Percentiles rank a stretch among this genome's conserved stretches.
Conservation (phyloP, 2,329 filamentous ascomycete genomes). For the Fusarium metavorans region DNA sequence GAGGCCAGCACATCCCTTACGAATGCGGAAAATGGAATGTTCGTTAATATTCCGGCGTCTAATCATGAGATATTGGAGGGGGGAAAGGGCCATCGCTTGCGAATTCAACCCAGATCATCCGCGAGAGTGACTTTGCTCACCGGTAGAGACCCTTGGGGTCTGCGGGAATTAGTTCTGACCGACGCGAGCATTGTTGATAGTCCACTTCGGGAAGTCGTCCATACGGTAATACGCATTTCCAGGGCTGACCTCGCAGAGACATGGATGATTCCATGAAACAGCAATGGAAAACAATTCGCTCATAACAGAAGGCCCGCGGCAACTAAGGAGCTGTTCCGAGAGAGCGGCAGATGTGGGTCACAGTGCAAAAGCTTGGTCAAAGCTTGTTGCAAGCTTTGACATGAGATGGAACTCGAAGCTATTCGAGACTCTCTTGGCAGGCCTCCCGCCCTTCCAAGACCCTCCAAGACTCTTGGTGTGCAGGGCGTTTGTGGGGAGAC, state of each 20-base stretch:
- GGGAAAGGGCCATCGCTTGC: constrained; percentile 18
- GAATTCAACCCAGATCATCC: constrained; percentile 15
- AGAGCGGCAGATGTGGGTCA: constrained; percentile 9
- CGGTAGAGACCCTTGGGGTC: constrained; percentile 11
- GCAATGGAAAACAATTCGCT: constrained; percentile 19
- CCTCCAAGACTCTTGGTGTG: constrained; percentile 20
- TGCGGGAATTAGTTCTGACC: constrained; percentile 15
- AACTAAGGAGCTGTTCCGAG: constrained; percentile 15
- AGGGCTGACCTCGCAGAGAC: constrained; percentile 13
- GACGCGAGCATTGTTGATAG: constrained; percentile 10
- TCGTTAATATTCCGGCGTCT: constrained; percentile 13
- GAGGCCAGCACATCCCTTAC: constrained; percentile 16
- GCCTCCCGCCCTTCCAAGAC: constrained; percentile 14
- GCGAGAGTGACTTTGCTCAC: constrained; percentile 15
- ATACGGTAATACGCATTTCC: constrained; percentile 6
- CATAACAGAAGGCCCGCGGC: constrained; percentile 16
- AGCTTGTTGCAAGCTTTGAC: constrained; percentile 18
- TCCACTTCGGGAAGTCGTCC: constrained; percentile 18
- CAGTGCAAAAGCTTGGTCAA: constrained; percentile 21
- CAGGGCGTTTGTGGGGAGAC: constrained; percentile 23
- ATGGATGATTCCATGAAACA: constrained; percentile 25
- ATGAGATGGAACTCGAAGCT: background rate
- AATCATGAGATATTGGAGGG: constrained; percentile 13
- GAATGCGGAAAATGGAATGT: constrained; percentile 20
- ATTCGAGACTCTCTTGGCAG: constrained; percentile 5